phyloP scores from a whole-genome alignment of 2,329 filamentous ascomycete species.

The Phialemoniopsis sp. region DNA sequence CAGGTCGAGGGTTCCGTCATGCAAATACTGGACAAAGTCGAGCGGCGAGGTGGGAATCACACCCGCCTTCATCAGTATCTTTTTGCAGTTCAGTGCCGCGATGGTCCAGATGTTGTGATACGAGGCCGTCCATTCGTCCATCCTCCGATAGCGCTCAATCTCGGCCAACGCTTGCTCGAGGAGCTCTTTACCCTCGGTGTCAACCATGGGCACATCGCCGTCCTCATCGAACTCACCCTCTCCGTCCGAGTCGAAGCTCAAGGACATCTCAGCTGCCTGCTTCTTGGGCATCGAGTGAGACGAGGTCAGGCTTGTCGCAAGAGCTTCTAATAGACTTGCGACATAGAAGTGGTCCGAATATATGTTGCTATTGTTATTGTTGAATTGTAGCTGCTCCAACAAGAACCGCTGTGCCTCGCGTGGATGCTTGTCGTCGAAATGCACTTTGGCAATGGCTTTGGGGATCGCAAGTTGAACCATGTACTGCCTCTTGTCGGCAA shows the following conservation, averaged over 20 bases:
- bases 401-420: conserved; percentile 77
- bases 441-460: conserved; percentile 72
- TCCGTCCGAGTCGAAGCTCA: conserved; percentile 38
- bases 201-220: conserved; percentile 18
- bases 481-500: conserved; percentile 81
- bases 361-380: conserved; percentile 87
- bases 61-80: conserved; percentile 59
- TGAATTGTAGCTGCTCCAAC: conserved; percentile 84
- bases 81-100: conserved; percentile 58
- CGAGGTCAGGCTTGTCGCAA: conserved; percentile 52
- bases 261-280: conserved; percentile 22
- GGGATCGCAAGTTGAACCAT: conserved; percentile 81
- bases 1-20: conserved; percentile 58
- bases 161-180: conserved; percentile 53
- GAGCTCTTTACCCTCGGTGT: conserved; percentile 37
- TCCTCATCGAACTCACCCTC: conserved; percentile 23
- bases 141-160: conserved; percentile 62
- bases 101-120: conserved; percentile 66
- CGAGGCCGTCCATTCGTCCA: conserved; percentile 65
- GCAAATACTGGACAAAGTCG: conserved; percentile 60
- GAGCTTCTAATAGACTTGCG: conserved; percentile 65
- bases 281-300: conserved; percentile 20
- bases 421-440: conserved; percentile 76
- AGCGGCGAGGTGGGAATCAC: conserved; percentile 50
- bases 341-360: conserved; percentile 91